Conservation (phyloP, 805 yeast genomes). For the Candida saitoana region DNA sequence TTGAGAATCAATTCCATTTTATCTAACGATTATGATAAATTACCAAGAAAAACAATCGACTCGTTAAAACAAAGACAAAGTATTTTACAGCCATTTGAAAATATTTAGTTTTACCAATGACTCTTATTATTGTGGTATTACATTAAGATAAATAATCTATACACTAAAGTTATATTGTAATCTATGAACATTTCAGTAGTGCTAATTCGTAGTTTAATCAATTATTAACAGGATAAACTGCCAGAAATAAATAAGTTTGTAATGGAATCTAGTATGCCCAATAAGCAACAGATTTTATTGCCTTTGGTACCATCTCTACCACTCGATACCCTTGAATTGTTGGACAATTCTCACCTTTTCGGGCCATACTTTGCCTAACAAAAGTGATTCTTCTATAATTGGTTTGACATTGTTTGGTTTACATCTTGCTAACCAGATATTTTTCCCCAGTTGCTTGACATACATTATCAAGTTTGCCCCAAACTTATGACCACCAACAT, state of each 20-base stretch:
- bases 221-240: too few species aligned
- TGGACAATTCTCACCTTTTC: conserved; percentile 59
- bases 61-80: conserved; percentile 50
- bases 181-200: too few species aligned
- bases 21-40: conserved; percentile 24
- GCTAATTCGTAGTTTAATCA: too few species aligned
- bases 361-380: conserved; percentile 70
- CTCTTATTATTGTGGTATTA: too few species aligned
- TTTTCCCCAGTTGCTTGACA: conserved; percentile 59
- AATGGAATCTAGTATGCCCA: too few species aligned
- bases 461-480: conserved; percentile 86
- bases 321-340: conserved; percentile 49
- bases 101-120: too few species aligned
- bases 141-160: too few species aligned
- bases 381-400: conserved; percentile 70
- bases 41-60: conserved; percentile 45
- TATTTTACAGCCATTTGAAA: conserved; percentile 31
- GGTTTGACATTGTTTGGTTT: conserved; percentile 71
- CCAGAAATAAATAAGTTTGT: too few species aligned
- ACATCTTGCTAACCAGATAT: conserved; percentile 85
- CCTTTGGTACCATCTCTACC: conserved; percentile 45
- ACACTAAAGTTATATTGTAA: too few species aligned
- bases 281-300: too few species aligned
- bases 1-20: conserved; percentile 44
- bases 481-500: conserved; percentile 94